Evolutionary conservation across 139 green algal species (phyloP).

Genomic region (Micromonas pusilla): DNA sequence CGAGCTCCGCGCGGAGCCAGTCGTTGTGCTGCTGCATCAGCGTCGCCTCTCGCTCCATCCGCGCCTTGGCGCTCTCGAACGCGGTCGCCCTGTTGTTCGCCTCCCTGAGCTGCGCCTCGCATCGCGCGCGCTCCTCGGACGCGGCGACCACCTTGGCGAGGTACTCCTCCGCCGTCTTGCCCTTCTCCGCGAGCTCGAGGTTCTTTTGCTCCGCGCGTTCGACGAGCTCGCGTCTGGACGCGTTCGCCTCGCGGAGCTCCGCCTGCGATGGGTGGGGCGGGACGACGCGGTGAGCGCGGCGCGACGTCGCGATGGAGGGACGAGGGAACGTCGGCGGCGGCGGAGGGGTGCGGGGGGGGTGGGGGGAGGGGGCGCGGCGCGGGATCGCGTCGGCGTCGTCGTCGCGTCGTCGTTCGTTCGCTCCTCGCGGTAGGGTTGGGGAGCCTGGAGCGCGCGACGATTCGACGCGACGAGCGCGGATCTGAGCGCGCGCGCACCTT

Average conservation of each 20-base stretch:
- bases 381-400: no score
- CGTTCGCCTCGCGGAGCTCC: background rate
- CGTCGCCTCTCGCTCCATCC: constrained; percentile 10
- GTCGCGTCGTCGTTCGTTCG: no score
- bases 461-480: no score
- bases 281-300: no score
- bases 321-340: no score
- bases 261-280: no score
- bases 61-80: background rate
- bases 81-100: background rate
- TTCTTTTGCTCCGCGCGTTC: background rate
- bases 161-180: background rate
- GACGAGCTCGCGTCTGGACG: background rate
- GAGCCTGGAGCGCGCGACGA: no score
- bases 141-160: background rate
- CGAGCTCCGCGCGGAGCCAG: constrained; percentile 31
- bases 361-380: background rate
- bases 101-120: constrained; percentile 17
- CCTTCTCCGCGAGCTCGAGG: background rate
- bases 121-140: background rate
- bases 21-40: constrained; percentile 32
- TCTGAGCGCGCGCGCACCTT: background rate
- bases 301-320: no score
- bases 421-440: no score
- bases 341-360: no score